These are phyloP conservation scores for Gypsophila paniculata DNA, from an alignment of 179 eudicot species.

Conservation along the genomic window DNA sequence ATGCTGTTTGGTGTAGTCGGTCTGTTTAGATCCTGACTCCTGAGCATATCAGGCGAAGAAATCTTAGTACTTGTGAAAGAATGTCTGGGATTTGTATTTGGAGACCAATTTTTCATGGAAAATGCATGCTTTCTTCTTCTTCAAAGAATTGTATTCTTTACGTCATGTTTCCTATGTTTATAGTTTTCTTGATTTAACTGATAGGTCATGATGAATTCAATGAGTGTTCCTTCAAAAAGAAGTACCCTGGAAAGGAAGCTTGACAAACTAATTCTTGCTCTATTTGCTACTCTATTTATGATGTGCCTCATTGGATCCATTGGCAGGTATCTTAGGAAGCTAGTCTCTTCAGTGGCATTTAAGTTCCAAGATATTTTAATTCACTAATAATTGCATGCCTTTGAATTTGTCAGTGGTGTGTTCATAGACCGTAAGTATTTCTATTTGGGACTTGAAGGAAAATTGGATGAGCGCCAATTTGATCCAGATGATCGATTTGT, in stretches of 20 bases:
- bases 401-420: conserved; percentile 52
- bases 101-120: not conserved
- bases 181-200: conserved; percentile 22
- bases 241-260: conserved; percentile 97
- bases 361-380: not conserved
- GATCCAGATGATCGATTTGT: conserved; percentile 78
- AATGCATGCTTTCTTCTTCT: conserved; percentile 6
- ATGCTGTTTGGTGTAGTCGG: not conserved
- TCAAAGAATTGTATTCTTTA: not conserved
- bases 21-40: too few species aligned
- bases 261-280: conserved; percentile 82
- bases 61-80: not conserved
- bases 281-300: conserved; percentile 67
- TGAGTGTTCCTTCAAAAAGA: conserved; percentile 97
- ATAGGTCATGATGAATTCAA: conserved; percentile 99
- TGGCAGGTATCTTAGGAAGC: conserved; percentile 61
- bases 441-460: conserved; percentile 62
- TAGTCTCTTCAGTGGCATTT: conserved; percentile 9
- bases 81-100: not conserved
- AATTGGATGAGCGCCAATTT: conserved; percentile 48
- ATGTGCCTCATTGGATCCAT: conserved; percentile 93
- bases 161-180: conserved; percentile 9
- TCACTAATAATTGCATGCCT: not conserved
- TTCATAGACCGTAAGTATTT: conserved; percentile 58
- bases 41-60: not conserved